Percentiles rank a stretch among this genome's conserved stretches.
phyloP scores from a whole-genome alignment of 495 filamentous ascomycete species.

The Terfezia claveryi region DNA sequence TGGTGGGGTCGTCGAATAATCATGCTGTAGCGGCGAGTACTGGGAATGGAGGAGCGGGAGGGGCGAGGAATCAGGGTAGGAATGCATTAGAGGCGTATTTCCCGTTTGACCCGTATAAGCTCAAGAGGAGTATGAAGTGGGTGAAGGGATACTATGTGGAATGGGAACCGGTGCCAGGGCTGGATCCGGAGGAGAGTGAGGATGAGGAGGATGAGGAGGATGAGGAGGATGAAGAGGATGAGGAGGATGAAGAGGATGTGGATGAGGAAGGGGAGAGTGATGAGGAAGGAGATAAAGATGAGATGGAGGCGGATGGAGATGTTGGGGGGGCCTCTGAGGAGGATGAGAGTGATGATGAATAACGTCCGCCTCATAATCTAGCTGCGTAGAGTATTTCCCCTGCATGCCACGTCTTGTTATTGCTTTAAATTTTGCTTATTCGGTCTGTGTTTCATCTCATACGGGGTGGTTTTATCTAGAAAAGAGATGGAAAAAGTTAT shows the following conservation, averaged over 20 bases:
- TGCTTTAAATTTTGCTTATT: too few relatives aligned
- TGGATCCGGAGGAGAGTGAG: constrained; percentile 39
- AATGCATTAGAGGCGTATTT: constrained; percentile 62
- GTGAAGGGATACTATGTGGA: constrained; percentile 61
- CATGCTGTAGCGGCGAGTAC: constrained; percentile 60
- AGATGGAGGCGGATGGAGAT: constrained; percentile 1
- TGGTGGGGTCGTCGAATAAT: constrained; percentile 37
- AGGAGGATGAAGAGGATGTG: constrained; percentile 24
- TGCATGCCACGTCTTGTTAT: too few relatives aligned
- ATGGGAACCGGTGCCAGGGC: constrained; percentile 58
- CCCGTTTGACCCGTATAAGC: constrained; percentile 86
- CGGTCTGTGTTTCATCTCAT: too few relatives aligned
- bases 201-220: constrained; percentile 33
- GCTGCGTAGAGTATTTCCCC: too few relatives aligned
- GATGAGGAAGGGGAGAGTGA: constrained; percentile 9
- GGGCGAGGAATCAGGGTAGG: constrained; percentile 38
- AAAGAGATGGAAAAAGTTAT: too few relatives aligned
- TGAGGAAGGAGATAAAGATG: constrained; percentile 7
- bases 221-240: constrained; percentile 25
- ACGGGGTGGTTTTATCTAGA: too few relatives aligned
- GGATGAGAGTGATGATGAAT: background rate
- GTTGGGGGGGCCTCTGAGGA: background rate
- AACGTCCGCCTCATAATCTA: too few relatives aligned
- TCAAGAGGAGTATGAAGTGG: constrained; percentile 70
- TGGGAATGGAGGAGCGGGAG: constrained; percentile 66